phyloP scores from a whole-genome alignment of 148 eudicot species.

The Dianthus caryophyllus region DNA sequence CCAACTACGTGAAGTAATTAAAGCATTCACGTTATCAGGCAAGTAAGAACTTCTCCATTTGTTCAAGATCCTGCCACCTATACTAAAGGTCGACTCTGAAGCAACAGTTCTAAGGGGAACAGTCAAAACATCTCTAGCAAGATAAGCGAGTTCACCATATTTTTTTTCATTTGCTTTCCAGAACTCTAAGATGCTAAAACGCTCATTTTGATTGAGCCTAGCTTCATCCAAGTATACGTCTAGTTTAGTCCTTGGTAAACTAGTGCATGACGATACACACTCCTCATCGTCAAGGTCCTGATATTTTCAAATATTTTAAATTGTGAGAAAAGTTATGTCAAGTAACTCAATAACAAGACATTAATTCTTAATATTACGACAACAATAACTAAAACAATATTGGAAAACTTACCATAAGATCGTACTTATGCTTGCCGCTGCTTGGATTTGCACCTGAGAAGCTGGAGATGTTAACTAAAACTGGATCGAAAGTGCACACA shows the following conservation, averaged over 20 bases:
- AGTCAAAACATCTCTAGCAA: background rate
- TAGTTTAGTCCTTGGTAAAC: background rate
- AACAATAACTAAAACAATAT: background rate
- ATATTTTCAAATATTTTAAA: too few relatives aligned
- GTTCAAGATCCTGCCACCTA: too few relatives aligned
- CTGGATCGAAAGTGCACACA: too few relatives aligned
- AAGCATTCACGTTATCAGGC: background rate
- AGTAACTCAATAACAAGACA: background rate
- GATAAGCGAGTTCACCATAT: background rate
- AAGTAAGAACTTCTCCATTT: conserved; percentile 5
- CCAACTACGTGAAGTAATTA: too few relatives aligned
- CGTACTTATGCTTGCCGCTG: background rate
- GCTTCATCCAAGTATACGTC: background rate
- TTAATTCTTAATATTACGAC: background rate
- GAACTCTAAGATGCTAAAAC: background rate
- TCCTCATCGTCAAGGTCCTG: background rate
- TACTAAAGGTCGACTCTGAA: background rate
- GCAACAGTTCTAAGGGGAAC: background rate
- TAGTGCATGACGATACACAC: background rate
- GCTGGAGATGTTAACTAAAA: background rate
- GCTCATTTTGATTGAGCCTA: background rate
- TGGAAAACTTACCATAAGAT: background rate
- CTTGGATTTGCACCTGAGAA: background rate
- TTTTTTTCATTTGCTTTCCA: background rate
- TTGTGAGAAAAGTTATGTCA: too few relatives aligned